Base-by-base conservation (phyloP, 768 basidiomycete species). In the Phylloporus rhodoxanthus region DNA sequence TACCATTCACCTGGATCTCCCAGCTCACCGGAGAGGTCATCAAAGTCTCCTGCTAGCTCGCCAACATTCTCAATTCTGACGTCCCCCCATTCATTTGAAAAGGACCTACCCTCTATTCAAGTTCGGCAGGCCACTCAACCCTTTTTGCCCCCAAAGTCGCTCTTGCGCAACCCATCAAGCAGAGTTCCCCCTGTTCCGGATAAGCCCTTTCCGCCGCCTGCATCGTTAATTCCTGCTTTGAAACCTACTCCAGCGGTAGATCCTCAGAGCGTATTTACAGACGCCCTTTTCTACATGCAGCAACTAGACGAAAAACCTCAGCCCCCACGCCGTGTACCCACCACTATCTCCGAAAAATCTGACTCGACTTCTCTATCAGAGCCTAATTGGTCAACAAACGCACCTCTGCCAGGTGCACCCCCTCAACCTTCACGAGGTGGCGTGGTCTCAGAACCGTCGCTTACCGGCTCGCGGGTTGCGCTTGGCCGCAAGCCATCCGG, bases 401-500 rank as follows among this genome's bases (percentile, higher is more conserved):
- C 52, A 15, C 45, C 59, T 25, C 44, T 55, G 55, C 67, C 59
- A 55, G 68, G 47, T 28, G 55, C 51, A 40, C 62, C 51, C 42
- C 57, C 60, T 36, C 60, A 51, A 39, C 52, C 45, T 32, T 47
- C 51, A 44, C 52, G 52, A 48, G 57, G 57, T 40, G 63, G 60
- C n/a, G 34, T 52, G 32, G 58, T 69, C 56, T 63, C 54, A 56
- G 59, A 73, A 57, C 50, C 60, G 45, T 59, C 65, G 67, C 51
- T 70, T 75, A 58, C 68, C 66, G 60, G 72, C 58, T 45, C 62
- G 74, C 61, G 64, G 51, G 38, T 61, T 43, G 55, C 54, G 15
- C 45, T 68, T 41, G 82, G 83, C 68, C 82, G 85, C 68, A 87
- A 85, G 60, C 87, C 87, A 19, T 84, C 85, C 28, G 87, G 87